Evolutionary conservation across 164 flowering plant species (phyloP).

Genomic region (Vitis amurensis): DNA sequence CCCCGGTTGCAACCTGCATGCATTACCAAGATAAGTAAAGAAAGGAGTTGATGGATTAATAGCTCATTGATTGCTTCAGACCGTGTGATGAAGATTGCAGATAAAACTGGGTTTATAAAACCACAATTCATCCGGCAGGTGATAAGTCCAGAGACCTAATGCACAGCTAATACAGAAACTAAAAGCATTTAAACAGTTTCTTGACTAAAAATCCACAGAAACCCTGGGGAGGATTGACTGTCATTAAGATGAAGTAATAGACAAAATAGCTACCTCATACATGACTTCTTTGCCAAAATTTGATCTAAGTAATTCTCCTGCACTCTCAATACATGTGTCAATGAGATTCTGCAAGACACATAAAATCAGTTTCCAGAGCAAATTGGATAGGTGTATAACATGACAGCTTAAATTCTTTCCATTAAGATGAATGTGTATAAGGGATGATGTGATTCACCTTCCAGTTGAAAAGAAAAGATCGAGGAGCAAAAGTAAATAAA

Average conservation of each 20-base stretch:
- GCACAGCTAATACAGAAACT: too few species aligned
- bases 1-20: conserved; percentile 80
- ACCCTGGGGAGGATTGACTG: too few species aligned
- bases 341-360: conserved; percentile 54
- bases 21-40: background rate
- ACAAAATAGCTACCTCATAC: conserved; percentile 62
- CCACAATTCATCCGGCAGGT: too few species aligned
- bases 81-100: too few species aligned
- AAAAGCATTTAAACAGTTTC: too few species aligned
- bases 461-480: background rate
- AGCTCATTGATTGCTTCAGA: too few species aligned
- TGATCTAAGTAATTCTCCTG: conserved; percentile 68
- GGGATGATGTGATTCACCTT: background rate
- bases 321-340: conserved; percentile 62
- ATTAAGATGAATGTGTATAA: background rate
- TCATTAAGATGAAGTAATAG: too few species aligned
- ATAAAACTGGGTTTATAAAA: too few species aligned
- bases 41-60: too few species aligned
- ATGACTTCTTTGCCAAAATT: conserved; percentile 82
- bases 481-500: background rate
- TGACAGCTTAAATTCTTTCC: background rate
- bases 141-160: too few species aligned
- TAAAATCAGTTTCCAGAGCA: background rate
- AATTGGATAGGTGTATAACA: background rate
- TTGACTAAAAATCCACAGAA: too few species aligned